These are phyloP conservation scores for Penicillium sp. DNA, from an alignment of 2,329 filamentous ascomycete genomes.

Conservation along the genomic window DNA sequence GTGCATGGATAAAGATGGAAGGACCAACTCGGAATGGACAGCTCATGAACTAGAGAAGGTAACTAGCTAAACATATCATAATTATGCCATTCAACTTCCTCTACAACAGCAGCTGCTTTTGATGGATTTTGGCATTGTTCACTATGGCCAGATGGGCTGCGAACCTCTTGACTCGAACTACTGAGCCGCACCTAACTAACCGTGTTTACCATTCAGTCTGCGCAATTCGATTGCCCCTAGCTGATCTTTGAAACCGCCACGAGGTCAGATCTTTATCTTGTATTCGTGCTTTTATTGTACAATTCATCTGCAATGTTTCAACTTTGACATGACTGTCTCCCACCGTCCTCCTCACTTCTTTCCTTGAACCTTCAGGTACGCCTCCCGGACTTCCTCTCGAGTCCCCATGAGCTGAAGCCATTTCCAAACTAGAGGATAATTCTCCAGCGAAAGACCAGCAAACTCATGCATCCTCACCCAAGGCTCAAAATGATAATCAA, in stretches of 20 bases:
- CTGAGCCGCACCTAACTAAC: not conserved
- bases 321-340: no score
- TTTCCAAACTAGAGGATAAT: slow-evolving; percentile 39
- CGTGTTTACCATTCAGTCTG: not conserved
- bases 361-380: slow-evolving; percentile 36
- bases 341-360: not conserved
- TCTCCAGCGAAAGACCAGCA: slow-evolving; percentile 40
- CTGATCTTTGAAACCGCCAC: no score
- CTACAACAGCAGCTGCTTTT: not conserved
- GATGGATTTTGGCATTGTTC: not conserved
- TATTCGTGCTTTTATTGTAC: no score
- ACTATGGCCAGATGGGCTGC: not conserved
- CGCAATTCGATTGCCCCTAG: no score
- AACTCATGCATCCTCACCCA: slow-evolving; percentile 41
- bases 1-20: not conserved
- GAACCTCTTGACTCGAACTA: no score
- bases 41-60: slow-evolving; percentile 2
- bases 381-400: slow-evolving; percentile 40
- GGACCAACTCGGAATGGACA: not conserved
- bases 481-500: slow-evolving; percentile 44
- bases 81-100: not conserved
- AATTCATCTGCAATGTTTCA: no score
- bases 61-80: not conserved
- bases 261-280: no score
- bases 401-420: slow-evolving; percentile 39